Evolutionary conservation across 2,329 filamentous ascomycete genomes (phyloP).

Genomic region (Ceratocystis cacaofunesta): DNA sequence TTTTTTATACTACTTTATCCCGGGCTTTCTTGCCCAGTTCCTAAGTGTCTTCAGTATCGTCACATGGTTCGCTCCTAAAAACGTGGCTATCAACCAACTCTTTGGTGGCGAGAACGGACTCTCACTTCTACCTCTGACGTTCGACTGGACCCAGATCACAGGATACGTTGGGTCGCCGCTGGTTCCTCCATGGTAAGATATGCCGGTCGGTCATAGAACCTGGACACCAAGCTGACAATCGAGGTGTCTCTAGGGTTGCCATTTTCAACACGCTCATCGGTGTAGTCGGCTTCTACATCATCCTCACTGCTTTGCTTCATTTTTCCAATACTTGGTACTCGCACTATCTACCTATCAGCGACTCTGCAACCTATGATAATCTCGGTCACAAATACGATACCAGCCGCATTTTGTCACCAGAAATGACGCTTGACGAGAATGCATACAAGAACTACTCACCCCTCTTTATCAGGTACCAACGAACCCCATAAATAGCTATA

Average conservation of each 20-base stretch:
- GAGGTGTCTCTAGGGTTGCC: slow-evolving; percentile 36
- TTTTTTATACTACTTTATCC: slow-evolving; percentile 55
- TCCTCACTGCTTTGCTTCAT: slow-evolving; percentile 45
- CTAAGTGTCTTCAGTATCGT: slow-evolving; percentile 56
- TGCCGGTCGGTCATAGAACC: not conserved
- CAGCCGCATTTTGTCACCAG: slow-evolving; percentile 42
- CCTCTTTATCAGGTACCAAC: slow-evolving; percentile 41
- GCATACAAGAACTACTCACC: slow-evolving; percentile 55
- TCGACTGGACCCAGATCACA: slow-evolving; percentile 61
- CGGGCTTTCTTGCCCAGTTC: slow-evolving; percentile 53
- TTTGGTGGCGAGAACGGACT: slow-evolving; percentile 56
- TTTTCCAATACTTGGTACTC: slow-evolving; percentile 52
- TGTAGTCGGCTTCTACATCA: slow-evolving; percentile 48
- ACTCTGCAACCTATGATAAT: slow-evolving; percentile 58
- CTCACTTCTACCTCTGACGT: slow-evolving; percentile 55
- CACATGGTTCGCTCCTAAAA: slow-evolving; percentile 58
- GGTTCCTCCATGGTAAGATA: slow-evolving; percentile 49
- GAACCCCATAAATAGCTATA: not conserved
- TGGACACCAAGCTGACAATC: not conserved
- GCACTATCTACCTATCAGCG: slow-evolving; percentile 52
- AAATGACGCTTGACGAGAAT: slow-evolving; percentile 46
- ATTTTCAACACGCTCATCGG: slow-evolving; percentile 60
- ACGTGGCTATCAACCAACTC: slow-evolving; percentile 52
- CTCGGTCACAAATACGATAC: slow-evolving; percentile 51
- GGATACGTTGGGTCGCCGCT: slow-evolving; percentile 54